These are phyloP conservation scores for Nepenthes gracilis DNA, from an alignment of 148 eudicot species.

Conservation along the genomic window DNA sequence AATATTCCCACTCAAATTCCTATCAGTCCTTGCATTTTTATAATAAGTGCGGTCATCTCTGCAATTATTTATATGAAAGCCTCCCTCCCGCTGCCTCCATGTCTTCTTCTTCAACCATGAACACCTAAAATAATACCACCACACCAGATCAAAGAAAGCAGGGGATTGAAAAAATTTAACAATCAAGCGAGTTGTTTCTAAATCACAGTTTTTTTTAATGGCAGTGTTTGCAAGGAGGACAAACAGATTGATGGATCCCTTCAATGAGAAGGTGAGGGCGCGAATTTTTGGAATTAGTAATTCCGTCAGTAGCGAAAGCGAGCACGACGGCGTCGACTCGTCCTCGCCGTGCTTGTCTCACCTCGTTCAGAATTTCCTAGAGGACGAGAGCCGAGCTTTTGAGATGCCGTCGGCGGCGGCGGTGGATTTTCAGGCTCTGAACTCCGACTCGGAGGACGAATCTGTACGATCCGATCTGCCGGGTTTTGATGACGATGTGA, in stretches of 20 bases:
- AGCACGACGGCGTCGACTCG: conserved; percentile 38
- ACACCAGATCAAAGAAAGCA: too few species aligned
- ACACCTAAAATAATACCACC: too few species aligned
- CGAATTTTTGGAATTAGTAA: not conserved
- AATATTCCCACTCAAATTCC: too few species aligned
- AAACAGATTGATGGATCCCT: conserved; percentile 37
- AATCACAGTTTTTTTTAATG: conserved; percentile 12
- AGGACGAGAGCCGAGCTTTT: conserved; percentile 9
- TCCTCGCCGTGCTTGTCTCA: conserved; percentile 33
- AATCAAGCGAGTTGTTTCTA: too few species aligned
- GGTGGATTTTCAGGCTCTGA: not conserved
- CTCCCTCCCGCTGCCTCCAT: too few species aligned
- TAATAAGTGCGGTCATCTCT: too few species aligned
- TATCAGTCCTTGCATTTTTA: too few species aligned
- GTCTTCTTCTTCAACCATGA: too few species aligned
- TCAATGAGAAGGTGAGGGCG: conserved; percentile 36
- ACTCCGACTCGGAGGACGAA: conserved; percentile 16
- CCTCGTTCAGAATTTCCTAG: conserved; percentile 43
- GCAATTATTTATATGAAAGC: too few species aligned
- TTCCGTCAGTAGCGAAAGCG: conserved; percentile 53
- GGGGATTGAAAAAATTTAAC: too few species aligned
- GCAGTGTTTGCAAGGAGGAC: conserved; percentile 17
- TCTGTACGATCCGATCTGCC: conserved; percentile 15
- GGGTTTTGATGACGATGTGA: conserved; percentile 9
- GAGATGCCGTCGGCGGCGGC: conserved; percentile 7